Percentiles rank a stretch among this genome's conserved stretches.
phyloP scores from a whole-genome alignment of 345 rosid genomes.

The Punica granatum region DNA sequence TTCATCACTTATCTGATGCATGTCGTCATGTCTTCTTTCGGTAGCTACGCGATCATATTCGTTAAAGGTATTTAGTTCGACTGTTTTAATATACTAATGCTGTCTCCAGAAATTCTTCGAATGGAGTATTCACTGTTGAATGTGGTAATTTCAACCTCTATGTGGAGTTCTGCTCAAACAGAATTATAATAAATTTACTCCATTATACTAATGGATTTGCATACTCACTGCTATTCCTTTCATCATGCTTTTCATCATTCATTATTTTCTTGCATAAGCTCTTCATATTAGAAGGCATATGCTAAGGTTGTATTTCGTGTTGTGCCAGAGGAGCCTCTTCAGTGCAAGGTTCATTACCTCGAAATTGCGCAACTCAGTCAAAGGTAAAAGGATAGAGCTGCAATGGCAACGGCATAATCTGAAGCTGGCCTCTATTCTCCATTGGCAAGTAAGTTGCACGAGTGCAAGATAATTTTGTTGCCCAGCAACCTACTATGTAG shows the following conservation, averaged over 20 bases:
- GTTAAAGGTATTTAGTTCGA: not conserved
- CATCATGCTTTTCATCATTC: not conserved
- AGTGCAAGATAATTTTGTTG: not conserved
- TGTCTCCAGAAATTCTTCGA: too few relatives aligned
- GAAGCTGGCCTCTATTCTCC: slow-evolving; percentile 77
- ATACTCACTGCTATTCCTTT: not conserved
- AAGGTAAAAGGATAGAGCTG: slow-evolving; percentile 68
- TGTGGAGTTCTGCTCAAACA: not conserved
- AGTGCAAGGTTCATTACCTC: slow-evolving; percentile 77
- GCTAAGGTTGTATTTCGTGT: not conserved
- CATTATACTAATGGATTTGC: too few relatives aligned
- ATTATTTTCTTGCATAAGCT: not conserved
- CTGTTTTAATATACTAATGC: not conserved
- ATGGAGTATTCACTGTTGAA: too few relatives aligned
- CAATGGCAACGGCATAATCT: slow-evolving; percentile 63
- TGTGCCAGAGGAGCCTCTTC: slow-evolving; percentile 69
- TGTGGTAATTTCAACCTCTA: too few relatives aligned
- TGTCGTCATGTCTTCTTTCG: not conserved
- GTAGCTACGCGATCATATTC: not conserved
- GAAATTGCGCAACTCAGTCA: slow-evolving; percentile 69
- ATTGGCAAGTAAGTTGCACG: slow-evolving; percentile 61
- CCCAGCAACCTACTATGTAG: not conserved
- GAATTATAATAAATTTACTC: not conserved
- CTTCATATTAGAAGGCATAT: not conserved
- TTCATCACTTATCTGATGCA: too few relatives aligned